phyloP scores from a whole-genome alignment of 192 early-diverging fungal species.

The Hyaloraphidium curvatum region DNA sequence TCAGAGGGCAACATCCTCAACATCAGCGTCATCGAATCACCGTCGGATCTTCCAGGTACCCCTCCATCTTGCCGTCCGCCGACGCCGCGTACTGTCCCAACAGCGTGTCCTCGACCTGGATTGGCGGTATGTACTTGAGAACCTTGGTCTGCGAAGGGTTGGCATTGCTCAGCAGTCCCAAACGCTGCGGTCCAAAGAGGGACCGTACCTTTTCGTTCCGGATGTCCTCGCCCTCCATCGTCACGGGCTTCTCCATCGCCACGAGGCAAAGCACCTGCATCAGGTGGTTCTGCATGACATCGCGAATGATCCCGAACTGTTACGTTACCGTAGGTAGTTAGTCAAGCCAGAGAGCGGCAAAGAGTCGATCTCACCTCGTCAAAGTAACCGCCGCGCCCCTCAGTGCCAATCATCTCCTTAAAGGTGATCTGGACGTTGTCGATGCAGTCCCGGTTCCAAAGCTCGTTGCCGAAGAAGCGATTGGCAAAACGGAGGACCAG shows the following conservation, averaged over 20 bases:
- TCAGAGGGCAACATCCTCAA: too few species aligned
- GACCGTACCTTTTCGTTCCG: constrained; percentile 66
- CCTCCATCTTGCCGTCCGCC: constrained; percentile 59
- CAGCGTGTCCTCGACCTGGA: constrained; percentile 55
- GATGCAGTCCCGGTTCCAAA: constrained; percentile 79
- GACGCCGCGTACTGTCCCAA: constrained; percentile 78
- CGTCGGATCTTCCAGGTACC: constrained; percentile 85
- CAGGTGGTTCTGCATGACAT: constrained; percentile 68
- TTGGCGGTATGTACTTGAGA: not conserved
- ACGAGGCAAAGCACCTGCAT: constrained; percentile 83
- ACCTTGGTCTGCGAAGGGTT: not conserved
- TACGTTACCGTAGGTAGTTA: too few species aligned
- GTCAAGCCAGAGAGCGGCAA: too few species aligned
- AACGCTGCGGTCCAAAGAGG: not conserved
- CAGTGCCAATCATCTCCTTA: constrained; percentile 92
- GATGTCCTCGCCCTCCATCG: constrained; percentile 73
- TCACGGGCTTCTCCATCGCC: constrained; percentile 85
- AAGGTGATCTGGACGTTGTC: constrained; percentile 94
- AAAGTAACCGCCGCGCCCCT: constrained; percentile 96
- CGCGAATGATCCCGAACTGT: constrained; percentile 95
- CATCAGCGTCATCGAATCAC: too few species aligned
- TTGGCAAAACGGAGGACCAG: constrained; percentile 88
- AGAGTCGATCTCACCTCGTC: too few species aligned
- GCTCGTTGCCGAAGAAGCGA: constrained; percentile 73
- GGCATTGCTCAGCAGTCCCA: not conserved